Percentiles rank a stretch among this genome's conserved stretches.
Evolutionary conservation across 2,329 filamentous ascomycete genomes (phyloP).

Genomic region (Aureobasidium sp.): DNA sequence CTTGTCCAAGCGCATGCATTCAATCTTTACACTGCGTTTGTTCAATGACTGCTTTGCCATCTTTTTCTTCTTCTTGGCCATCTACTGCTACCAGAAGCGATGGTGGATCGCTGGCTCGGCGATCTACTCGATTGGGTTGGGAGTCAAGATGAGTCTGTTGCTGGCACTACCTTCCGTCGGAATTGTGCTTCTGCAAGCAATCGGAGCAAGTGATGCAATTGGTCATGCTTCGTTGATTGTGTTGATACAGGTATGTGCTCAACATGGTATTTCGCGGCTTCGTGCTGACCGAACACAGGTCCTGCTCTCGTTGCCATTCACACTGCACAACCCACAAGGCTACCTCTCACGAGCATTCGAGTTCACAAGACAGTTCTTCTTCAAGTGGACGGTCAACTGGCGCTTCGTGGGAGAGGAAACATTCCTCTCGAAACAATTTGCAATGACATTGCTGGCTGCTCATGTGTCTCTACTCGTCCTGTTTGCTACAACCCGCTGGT

Average conservation of each 20-base stretch:
- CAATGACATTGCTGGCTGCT: slow-evolving; percentile 54
- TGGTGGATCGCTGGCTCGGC: slow-evolving; percentile 66
- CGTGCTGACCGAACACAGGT: slow-evolving; percentile 31
- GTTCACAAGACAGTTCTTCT: slow-evolving; percentile 81
- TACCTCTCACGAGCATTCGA: slow-evolving; percentile 85
- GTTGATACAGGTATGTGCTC: slow-evolving; percentile 61
- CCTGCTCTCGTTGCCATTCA: slow-evolving; percentile 58
- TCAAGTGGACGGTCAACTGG: slow-evolving; percentile 99
- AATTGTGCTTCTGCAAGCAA: slow-evolving; percentile 63
- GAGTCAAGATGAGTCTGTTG: slow-evolving; percentile 91
- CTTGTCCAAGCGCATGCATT: slow-evolving; percentile 86
- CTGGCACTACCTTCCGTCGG: slow-evolving; percentile 75
- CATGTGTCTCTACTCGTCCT: slow-evolving; percentile 58
- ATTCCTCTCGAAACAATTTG: slow-evolving; percentile 67
- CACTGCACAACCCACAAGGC: slow-evolving; percentile 53
- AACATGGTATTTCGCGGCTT: background rate
- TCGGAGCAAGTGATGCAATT: slow-evolving; percentile 58
- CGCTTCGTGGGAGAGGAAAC: slow-evolving; percentile 77
- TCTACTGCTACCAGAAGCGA: slow-evolving; percentile 67
- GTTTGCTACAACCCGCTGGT: slow-evolving; percentile 64
- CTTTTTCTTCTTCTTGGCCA: slow-evolving; percentile 73
- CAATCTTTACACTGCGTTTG: slow-evolving; percentile 81
- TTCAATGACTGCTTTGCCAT: slow-evolving; percentile 95
- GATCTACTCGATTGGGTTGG: slow-evolving; percentile 69
- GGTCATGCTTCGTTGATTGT: slow-evolving; percentile 62